Evolutionary conservation across 2,329 filamentous ascomycete species (phyloP), one percentile per base, ranked within the genome.

Genomic region (Apiospora arundinis): DNA sequence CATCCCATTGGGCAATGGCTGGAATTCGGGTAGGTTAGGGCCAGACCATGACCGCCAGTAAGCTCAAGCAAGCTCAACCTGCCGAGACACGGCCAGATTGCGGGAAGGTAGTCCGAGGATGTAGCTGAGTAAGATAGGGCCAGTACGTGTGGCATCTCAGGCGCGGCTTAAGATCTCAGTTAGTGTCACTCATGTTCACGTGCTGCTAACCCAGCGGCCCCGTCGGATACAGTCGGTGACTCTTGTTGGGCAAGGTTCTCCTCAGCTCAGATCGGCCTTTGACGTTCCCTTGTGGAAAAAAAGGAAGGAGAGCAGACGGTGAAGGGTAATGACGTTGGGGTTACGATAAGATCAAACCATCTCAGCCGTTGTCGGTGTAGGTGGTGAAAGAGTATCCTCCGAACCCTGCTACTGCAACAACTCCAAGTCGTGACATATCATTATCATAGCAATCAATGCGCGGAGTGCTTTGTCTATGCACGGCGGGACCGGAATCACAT

Each of bases 261-360:
- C 28, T 63, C 56, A 40, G 56, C 56, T 23, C n/a, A n/a, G 18
- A n/a, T n/a, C 32, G 56, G 56, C 8, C 32, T 32, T n/a, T 21
- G 56, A 63, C 32, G 32, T 40, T 63, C 18, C 56, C 56, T n/a
- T 40, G 56, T 40, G 40, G 40, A 21, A 28, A n/a, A 63, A 40
- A 63, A 40, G 56, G 21, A 63, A 40, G 56, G 32, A n/a, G 32
- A 40, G 32, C 56, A 63, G 21, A 63, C 32, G 56, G 56, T 40
- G 32, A 40, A 63, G 16, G 32, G 6, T 12, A 8, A n/a, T 63
- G 56, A 63, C 56, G 56, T 63, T 40, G 32, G 21, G 32, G 9
- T 40, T 63, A 63, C 56, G 56, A 63, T 63, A 40, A 63, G 56
- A 63, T n/a, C 21, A 63, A 40, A 40, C 52, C 52, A 37, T 60